These are phyloP conservation scores for Gnaphalium uliginosum DNA, from an alignment of 129 eudicot species.

Conservation along the genomic window DNA sequence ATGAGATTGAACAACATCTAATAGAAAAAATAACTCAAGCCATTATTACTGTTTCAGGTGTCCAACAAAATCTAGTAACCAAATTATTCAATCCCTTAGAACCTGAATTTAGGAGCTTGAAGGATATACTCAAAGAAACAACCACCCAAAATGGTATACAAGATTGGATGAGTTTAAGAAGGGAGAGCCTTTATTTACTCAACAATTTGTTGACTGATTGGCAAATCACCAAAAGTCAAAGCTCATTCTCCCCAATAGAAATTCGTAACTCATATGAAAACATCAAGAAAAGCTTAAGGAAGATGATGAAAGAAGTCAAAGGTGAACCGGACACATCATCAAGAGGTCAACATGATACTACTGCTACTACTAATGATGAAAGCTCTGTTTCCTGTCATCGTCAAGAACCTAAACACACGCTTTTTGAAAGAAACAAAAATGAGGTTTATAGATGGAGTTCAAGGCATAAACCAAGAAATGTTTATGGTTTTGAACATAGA, in stretches of 20 bases:
- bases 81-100: background rate
- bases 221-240: slow-evolving; percentile 27
- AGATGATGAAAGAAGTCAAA: slow-evolving; percentile 32
- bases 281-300: slow-evolving; percentile 34
- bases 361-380: background rate
- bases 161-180: slow-evolving; percentile 11
- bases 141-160: background rate
- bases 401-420: background rate
- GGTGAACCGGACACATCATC: slow-evolving; percentile 15
- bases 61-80: background rate
- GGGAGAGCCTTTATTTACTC: slow-evolving; percentile 44
- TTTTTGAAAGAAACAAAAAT: background rate
- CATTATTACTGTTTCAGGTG: slow-evolving; percentile 8
- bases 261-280: background rate
- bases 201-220: slow-evolving; percentile 43
- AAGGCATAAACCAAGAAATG: slow-evolving; percentile 26
- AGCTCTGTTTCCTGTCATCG: background rate
- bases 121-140: background rate
- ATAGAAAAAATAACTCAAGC: slow-evolving; percentile 13
- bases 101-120: background rate
- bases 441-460: slow-evolving; percentile 45
- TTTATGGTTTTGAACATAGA: slow-evolving; percentile 36
- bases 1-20: slow-evolving; percentile 38
- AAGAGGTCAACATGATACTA: background rate
- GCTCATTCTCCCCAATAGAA: slow-evolving; percentile 1